Base-by-base conservation (phyloP, 371 early-diverging fungal species). In the Circinella umbellata region DNA sequence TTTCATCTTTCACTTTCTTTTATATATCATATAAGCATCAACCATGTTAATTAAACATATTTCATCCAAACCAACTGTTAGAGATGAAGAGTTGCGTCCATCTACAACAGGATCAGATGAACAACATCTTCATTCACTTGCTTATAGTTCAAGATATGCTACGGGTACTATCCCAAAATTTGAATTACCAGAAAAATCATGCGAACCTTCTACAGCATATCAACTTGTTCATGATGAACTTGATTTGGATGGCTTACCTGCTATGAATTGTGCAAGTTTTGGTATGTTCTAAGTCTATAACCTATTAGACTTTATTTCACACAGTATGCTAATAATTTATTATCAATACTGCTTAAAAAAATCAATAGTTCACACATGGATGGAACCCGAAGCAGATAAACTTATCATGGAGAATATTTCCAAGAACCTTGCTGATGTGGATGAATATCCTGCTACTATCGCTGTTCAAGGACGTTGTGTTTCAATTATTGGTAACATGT, bases 331-430 rank as follows among this genome's bases (percentile, higher is more conserved):
- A 27, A 27, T 27, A 27, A 27, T 27, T 27, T 27, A 27, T 27
- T 27, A 27, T 27, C 27, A 27, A 1, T 27, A 27, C 27, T 27
- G 2, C 27, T 27, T 27, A 27, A 27, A 27, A 27, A 27, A 27
- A 27, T 27, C 27, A 27, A 20, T 18, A 73, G 70, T 69, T 6
- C 67, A 77, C 51, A 90, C 90, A 18, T 91, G 86, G 85, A 91
- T 91, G 91, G 93, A 92, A 70, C 86, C 86, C 3, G 89, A 91
- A 72, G 91, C 90, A 6, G 87, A 90, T 35, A 80, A 88, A 73
- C 79, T 92, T 57, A 87, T 91, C 53, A 68, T 78, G 42, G 91
- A 90, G 59, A 87, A 84, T 54, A 70, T 89, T 39, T 74, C 73
- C 71, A 91, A 90, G 76, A 90, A 89, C 73, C 79, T 88, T 38